A percentile compares a stretch with the other conserved stretches of the same genome.
Evolutionary conservation across 495 filamentous ascomycete genomes (phyloP).

Genomic region (Daldinia vernicosa): DNA sequence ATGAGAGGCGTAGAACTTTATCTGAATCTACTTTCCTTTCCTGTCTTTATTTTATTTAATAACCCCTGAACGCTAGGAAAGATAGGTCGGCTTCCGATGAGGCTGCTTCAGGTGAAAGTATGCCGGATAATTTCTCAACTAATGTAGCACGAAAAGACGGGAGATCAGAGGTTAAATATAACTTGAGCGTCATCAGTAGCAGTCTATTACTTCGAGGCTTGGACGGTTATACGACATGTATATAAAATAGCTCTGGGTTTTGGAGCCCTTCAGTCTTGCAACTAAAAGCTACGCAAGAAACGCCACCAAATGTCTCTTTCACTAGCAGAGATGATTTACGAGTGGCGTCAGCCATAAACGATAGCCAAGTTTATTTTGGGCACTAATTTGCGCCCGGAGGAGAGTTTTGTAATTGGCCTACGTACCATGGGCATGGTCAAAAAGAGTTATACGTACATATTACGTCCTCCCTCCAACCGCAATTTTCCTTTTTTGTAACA

Average conservation of each 20-base stretch:
- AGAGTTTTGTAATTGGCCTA: slow-evolving; percentile 27
- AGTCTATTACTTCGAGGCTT: background rate
- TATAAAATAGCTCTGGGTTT: background rate
- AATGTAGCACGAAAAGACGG: background rate
- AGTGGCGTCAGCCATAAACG: background rate
- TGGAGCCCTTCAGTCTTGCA: background rate
- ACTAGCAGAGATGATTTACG: background rate
- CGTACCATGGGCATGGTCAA: slow-evolving; percentile 9
- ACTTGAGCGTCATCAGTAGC: background rate
- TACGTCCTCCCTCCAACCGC: background rate
- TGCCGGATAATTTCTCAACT: background rate
- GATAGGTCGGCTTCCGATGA: background rate
- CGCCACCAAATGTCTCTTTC: background rate
- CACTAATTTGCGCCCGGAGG: slow-evolving; percentile 11
- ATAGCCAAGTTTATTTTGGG: background rate
- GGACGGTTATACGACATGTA: background rate
- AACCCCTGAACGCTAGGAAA: background rate
- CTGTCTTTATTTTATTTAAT: background rate
- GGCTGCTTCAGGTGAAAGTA: background rate
- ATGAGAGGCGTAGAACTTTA: background rate
- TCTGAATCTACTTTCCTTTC: background rate
- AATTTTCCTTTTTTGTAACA: slow-evolving; percentile 14
- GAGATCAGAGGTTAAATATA: background rate
- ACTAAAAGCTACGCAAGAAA: background rate
- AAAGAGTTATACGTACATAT: slow-evolving; percentile 8